Percentiles rank a stretch among this genome's conserved stretches.
Conservation (phyloP, 108 stramenopile species). For the Cyclotella kingstonii region DNA sequence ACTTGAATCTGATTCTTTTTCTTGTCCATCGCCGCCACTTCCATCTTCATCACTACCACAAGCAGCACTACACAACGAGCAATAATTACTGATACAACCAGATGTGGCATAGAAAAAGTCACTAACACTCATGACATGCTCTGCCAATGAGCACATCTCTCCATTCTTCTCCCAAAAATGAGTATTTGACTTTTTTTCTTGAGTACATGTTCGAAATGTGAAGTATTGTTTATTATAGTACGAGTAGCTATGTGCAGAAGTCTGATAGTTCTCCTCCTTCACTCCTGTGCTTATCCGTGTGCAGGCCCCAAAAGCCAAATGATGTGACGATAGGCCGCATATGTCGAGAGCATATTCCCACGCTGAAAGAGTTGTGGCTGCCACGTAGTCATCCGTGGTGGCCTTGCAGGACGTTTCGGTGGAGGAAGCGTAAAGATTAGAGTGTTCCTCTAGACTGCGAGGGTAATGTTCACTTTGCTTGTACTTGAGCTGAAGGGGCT, state of each 20-base stretch:
- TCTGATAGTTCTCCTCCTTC: background rate
- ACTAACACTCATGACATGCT: background rate
- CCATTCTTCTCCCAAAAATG: constrained; percentile 5
- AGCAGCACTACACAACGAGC: background rate
- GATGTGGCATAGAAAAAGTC: constrained; percentile 8
- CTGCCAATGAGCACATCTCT: background rate
- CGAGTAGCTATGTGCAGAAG: constrained; percentile 1
- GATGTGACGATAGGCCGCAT: background rate
- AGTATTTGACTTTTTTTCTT: background rate
- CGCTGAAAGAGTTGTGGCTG: too few relatives aligned
- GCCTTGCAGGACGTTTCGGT: too few relatives aligned
- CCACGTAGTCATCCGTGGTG: background rate
- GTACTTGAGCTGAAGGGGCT: too few relatives aligned
- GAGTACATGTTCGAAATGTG: constrained; percentile 2
- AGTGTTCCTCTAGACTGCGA: too few relatives aligned
- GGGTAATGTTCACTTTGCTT: too few relatives aligned
- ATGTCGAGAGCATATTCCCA: constrained; percentile 2
- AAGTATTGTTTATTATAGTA: constrained; percentile 1
- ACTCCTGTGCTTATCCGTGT: constrained; percentile 2
- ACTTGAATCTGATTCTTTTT: background rate
- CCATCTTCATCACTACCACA: background rate
- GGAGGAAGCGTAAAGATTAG: too few relatives aligned
- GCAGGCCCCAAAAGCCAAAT: background rate
- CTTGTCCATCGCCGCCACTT: background rate
- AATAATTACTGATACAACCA: background rate